Conservation (phyloP, 441 rosid genomes). For the Adansonia madagascariensis region DNA sequence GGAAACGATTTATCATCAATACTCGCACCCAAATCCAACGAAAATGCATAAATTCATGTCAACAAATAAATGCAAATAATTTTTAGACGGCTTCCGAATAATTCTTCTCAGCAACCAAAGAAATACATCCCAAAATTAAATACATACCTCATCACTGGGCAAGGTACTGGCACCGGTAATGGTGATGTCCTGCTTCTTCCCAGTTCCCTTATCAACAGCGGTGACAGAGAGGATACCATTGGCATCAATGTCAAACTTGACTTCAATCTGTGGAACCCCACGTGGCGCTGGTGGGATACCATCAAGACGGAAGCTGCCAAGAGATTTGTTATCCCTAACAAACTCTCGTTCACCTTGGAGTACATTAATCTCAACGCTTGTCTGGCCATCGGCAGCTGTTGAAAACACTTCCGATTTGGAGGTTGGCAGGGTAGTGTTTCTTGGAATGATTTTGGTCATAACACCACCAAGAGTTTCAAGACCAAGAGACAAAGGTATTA, state of each 20-base stretch:
- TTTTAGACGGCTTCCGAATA: not conserved
- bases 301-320: constrained; percentile 90
- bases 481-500: constrained; percentile 83
- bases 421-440: constrained; percentile 88
- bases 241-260: constrained; percentile 92
- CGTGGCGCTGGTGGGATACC: constrained; percentile 96
- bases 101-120: not conserved
- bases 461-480: constrained; percentile 93
- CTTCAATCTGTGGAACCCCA: constrained; percentile 94
- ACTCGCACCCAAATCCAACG: not conserved
- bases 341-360: constrained; percentile 96
- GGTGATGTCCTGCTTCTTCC: constrained; percentile 95
- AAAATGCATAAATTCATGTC: not conserved
- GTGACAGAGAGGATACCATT: constrained; percentile 87
- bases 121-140: not conserved
- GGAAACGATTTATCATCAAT: not conserved
- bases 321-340: constrained; percentile 87
- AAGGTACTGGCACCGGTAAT: constrained; percentile 96
- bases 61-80: not conserved
- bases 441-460: constrained; percentile 86
- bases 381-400: constrained; percentile 95
- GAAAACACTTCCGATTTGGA: constrained; percentile 95
- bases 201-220: constrained; percentile 85
- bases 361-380: constrained; percentile 92
- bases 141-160: constrained; percentile 76